Percentiles rank a stretch among this genome's conserved stretches.
phyloP scores from a whole-genome alignment of 495 filamentous ascomycete genomes.

The Neurospora intermedia region DNA sequence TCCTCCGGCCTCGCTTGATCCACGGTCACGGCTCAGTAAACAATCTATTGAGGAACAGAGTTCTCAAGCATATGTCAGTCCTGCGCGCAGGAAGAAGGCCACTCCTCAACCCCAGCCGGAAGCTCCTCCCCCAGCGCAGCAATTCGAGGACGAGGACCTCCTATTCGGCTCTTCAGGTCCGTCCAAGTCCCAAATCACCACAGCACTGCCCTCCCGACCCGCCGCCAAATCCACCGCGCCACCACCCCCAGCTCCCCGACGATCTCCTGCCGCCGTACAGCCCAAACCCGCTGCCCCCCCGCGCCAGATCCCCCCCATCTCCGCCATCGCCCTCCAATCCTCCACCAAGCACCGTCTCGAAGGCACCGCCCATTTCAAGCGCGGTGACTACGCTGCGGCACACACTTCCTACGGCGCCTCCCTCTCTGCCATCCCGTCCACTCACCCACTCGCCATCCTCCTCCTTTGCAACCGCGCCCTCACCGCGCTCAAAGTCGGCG shows the following conservation, averaged over 20 bases:
- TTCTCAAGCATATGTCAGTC: slow-evolving; percentile 79
- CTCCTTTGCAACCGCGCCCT: slow-evolving; percentile 87
- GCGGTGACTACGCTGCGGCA: slow-evolving; percentile 81
- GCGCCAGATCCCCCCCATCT: slow-evolving; percentile 57
- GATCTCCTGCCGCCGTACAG: slow-evolving; percentile 20
- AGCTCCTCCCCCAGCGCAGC: slow-evolving; percentile 24
- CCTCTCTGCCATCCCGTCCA: slow-evolving; percentile 58
- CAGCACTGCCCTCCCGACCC: slow-evolving; percentile 14
- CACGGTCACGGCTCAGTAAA: slow-evolving; percentile 53
- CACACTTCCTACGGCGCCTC: slow-evolving; percentile 73
- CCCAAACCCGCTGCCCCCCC: slow-evolving; percentile 32
- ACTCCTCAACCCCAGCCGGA: slow-evolving; percentile 33
- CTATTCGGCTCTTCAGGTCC: slow-evolving; percentile 36
- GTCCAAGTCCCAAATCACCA: slow-evolving; percentile 8
- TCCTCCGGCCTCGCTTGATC: slow-evolving; percentile 26
- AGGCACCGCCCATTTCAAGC: slow-evolving; percentile 82
- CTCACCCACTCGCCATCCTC: slow-evolving; percentile 78
- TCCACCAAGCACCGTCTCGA: slow-evolving; percentile 67
- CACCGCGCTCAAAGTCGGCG: slow-evolving; percentile 78
- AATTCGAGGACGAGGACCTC: slow-evolving; percentile 44
- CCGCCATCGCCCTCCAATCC: slow-evolving; percentile 53
- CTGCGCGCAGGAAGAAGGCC: slow-evolving; percentile 66
- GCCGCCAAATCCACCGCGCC: slow-evolving; percentile 19
- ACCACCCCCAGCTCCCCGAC: slow-evolving; percentile 28
- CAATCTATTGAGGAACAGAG: slow-evolving; percentile 71